phyloP scores from a whole-genome alignment of 495 filamentous ascomycete genomes.

The Hypoxylon perforatum region DNA sequence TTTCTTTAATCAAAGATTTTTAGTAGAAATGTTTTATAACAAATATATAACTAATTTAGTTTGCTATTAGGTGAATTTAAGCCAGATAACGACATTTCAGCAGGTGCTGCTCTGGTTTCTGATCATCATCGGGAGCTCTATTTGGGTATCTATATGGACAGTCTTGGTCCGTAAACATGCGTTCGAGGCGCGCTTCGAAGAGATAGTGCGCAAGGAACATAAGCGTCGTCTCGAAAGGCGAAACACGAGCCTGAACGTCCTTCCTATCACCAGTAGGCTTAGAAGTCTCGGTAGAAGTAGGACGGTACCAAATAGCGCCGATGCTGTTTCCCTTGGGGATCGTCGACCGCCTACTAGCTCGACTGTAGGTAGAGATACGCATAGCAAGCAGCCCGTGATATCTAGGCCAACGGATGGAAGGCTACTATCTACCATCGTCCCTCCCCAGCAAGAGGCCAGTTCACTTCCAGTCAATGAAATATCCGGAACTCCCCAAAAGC shows the following conservation, averaged over 20 bases:
- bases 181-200: constrained; percentile 74
- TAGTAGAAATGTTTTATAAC: too few relatives aligned
- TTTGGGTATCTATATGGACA: constrained; percentile 72
- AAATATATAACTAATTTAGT: too few relatives aligned
- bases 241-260: constrained; percentile 36
- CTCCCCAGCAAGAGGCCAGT: constrained; percentile 1
- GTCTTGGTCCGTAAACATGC: constrained; percentile 73
- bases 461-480: neutral
- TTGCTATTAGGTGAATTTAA: too few relatives aligned
- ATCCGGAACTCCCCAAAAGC: neutral
- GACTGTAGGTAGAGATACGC: neutral
- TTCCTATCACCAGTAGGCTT: constrained; percentile 41
- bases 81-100: constrained; percentile 80
- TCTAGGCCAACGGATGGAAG: constrained; percentile 39
- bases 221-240: constrained; percentile 43
- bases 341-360: constrained; percentile 6
- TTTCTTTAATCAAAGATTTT: too few relatives aligned
- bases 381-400: constrained; percentile 25
- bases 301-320: constrained; percentile 11
- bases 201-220: constrained; percentile 64
- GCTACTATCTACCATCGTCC: constrained; percentile 27
- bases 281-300: constrained; percentile 36
- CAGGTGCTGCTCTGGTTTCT: constrained; percentile 79
- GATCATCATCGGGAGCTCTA: constrained; percentile 77
- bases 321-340: neutral